Base-by-base conservation (phyloP, 1,284 basidiomycete genomes). In the Heterobasidion parviporum region DNA sequence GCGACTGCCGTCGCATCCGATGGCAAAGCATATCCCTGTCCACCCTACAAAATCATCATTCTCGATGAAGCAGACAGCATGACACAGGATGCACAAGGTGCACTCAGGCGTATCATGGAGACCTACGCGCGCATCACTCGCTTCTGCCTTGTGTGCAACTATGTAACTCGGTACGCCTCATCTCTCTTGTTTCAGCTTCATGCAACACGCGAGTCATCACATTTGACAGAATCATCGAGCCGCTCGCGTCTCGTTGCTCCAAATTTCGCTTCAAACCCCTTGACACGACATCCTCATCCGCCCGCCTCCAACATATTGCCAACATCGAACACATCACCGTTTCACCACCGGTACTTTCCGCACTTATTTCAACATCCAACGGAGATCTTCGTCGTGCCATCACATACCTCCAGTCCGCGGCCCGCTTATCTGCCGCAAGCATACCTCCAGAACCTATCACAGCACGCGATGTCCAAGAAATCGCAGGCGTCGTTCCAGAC, bases 1-100 rank as follows among this genome's bases (percentile, higher is more conserved):
- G 90, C 91, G 33, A 84, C 88, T 65, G 72, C 79, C 8, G 77
- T 81, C 15, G 74, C 85, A 12, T 87, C 89, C 0, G 92, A 94
- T 63, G 91, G 90, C 18, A 89, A 87, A 65, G 78, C 75, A 54
- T 98, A 97, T 67, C 95, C 96, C 32, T 98, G 92, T 67, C 97
- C 97, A 35, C 96, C 97, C 0, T 99, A 94, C 78, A 99, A 99
- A 72, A 97, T 99, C 64, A 90, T 99, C 68, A 98, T 99, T 60
- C 82, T 99, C 16, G 97, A 99, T 67, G 97, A 99, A 74, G 97
- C 97, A 43, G 97, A 99, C 69, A 96, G 93, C 12, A 99, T 99
- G 96, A 99, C 96, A 7, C 97, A 99, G 72, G 96, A 99, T 68
- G 96, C 96, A 1, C 96, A 99, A 72, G 94, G 89, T 50, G 96